Conservation (phyloP, 176 grass and related monocot species). For the Alopecurus myosuroides region DNA sequence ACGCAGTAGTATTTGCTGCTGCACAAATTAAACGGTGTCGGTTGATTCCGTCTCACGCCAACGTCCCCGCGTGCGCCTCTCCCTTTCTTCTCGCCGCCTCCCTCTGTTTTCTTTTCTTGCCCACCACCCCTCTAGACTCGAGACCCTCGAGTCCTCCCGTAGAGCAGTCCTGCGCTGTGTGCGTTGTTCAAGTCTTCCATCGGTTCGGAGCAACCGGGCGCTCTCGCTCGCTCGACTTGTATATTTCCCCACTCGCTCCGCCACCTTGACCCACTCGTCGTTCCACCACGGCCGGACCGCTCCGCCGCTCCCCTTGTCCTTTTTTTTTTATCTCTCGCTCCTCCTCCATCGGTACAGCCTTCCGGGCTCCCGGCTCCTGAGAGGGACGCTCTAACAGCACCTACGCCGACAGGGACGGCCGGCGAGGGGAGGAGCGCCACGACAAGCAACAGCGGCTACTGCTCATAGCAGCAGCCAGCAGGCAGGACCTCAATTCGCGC, state of each 20-base stretch:
- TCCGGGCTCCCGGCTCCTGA: not conserved
- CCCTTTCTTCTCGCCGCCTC: no score
- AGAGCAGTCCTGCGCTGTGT: not conserved
- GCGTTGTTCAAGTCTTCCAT: not conserved
- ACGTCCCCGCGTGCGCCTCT: not conserved
- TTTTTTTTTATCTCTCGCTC: not conserved
- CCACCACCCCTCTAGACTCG: not conserved
- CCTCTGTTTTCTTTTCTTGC: not conserved
- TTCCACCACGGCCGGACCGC: not conserved
- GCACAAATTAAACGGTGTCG: not conserved
- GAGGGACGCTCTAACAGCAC: not conserved
- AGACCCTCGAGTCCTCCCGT: no score
- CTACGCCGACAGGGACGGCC: not conserved
- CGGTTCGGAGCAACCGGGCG: not conserved
- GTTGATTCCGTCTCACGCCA: constrained; percentile 7
- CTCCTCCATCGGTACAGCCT: not conserved
- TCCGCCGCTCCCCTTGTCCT: not conserved
- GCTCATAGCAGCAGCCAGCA: not conserved
- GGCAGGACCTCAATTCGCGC: not conserved
- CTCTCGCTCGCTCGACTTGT: no score
- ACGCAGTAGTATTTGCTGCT: not conserved
- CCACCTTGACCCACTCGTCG: not conserved
- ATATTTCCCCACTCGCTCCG: not conserved
- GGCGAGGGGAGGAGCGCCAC: no score
- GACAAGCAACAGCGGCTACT: not conserved